Base-by-base conservation (phyloP, 805 yeast genomes). In the Starmerella sirachaensis region DNA sequence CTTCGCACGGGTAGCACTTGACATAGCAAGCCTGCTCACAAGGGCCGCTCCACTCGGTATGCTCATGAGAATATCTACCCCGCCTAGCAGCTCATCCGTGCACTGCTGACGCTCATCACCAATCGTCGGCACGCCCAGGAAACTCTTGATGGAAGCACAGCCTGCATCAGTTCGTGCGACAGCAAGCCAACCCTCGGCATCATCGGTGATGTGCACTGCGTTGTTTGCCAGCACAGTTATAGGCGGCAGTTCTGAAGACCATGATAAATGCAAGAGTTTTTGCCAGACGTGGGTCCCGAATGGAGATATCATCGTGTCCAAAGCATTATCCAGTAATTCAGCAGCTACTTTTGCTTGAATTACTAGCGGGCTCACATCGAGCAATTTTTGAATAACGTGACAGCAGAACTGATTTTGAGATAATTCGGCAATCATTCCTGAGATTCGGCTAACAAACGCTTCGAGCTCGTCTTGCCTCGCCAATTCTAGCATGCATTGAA, bases 231-330 rank as follows among this genome's bases (percentile, higher is more conserved):
- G 46, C 13, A 9, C 42, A n/a, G 29, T 45, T 33, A 24, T 50
- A 47, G 46, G 31, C 2, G 52, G 52, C 3, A 41, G 32, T 7
- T 19, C 30, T 1, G 32, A 6, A 1, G 44, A 22, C 58, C 61
- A 56, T 8, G 60, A 50, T 13, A 58, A 51, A 42, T 61, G 65
- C 38, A 64, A 52, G 29, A 62, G 48, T 47, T 62, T 62, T 38
- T 63, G 68, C 68, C 68, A 63, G 3, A 64, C 68, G 33, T 63
- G 68, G 30, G 63, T 59, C 7, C 66, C 66, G 33, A 57, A 60
- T n/a, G 58, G 46, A 33, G 65, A 62, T 20, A 50, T 49, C 34
- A 63, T 52, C 3, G 65, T 58, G 10, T 42, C 55, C 3, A 46
- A 38, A 7, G 59, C 53, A 7, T 50, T 45, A 18, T 45, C 47